Percentiles rank a stretch among this genome's conserved stretches.
phyloP scores from a whole-genome alignment of 306 rosid genomes.

The Mimosa bimucronata region DNA sequence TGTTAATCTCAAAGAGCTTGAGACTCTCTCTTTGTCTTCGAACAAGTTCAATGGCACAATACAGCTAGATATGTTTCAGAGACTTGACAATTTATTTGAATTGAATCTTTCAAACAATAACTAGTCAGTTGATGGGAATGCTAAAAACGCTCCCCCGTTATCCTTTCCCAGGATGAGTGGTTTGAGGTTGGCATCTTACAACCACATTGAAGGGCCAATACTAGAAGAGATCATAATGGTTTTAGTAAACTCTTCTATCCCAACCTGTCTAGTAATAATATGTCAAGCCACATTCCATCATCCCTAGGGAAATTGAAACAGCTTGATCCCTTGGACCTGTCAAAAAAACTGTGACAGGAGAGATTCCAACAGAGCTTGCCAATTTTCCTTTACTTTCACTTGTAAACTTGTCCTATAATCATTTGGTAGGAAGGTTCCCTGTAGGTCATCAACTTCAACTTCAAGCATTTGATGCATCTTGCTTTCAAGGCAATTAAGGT shows the following conservation, averaged over 20 bases:
- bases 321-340: not conserved
- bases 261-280: too few species aligned
- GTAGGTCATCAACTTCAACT: slow-evolving; percentile 24
- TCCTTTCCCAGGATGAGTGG: slow-evolving; percentile 2
- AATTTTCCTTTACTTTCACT: not conserved
- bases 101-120: slow-evolving; percentile 57
- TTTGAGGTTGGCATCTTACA: too few species aligned
- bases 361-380: not conserved
- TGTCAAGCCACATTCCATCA: not conserved
- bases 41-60: slow-evolving; percentile 56
- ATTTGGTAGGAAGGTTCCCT: not conserved
- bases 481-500: slow-evolving; percentile 26
- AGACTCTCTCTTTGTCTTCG: slow-evolving; percentile 32
- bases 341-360: not conserved
- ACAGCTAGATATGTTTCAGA: not conserved
- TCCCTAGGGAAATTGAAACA: too few species aligned
- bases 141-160: not conserved
- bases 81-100: slow-evolving; percentile 26
- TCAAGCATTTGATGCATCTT: slow-evolving; percentile 18
- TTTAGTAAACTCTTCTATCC: too few species aligned
- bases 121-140: slow-evolving; percentile 11
- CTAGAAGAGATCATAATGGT: too few species aligned
- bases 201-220: too few species aligned
- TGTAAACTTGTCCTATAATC: not conserved
- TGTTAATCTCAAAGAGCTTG: slow-evolving; percentile 27